phyloP scores from a whole-genome alignment of 2,329 filamentous ascomycete species.

The Stylonectria norvegica region DNA sequence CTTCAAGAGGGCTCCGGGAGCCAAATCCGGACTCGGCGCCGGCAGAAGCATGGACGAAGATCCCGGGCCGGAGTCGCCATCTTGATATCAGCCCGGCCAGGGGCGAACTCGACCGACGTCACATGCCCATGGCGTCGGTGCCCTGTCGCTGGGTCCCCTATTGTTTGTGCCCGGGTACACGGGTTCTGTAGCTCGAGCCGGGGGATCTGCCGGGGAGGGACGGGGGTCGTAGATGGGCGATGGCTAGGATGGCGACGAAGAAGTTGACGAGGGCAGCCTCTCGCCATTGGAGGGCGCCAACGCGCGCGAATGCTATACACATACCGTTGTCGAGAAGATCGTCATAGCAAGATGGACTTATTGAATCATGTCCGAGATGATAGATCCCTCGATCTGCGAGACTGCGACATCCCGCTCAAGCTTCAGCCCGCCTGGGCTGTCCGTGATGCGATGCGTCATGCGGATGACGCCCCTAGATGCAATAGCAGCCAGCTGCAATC shows the following conservation, averaged over 20 bases:
- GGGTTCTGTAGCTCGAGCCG: background rate
- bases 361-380: too few species aligned
- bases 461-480: background rate
- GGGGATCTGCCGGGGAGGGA: background rate
- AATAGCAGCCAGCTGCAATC: slow-evolving; percentile 8
- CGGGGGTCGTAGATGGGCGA: too few species aligned
- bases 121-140: background rate
- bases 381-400: background rate
- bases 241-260: too few species aligned
- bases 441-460: background rate
- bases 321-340: too few species aligned
- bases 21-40: too few species aligned
- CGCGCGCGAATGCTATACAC: too few species aligned
- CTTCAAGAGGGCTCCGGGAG: too few species aligned
- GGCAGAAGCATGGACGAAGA: too few species aligned
- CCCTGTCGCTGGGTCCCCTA: background rate
- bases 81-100: background rate
- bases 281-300: too few species aligned
- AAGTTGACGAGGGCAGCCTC: too few species aligned
- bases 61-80: background rate
- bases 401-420: slow-evolving; percentile 1
- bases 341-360: too few species aligned
- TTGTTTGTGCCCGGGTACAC: background rate
- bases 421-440: slow-evolving; percentile 1
- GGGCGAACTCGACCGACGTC: background rate